Evolutionary conservation across 2,329 filamentous ascomycete genomes (phyloP), one percentile per base, ranked within the genome.

Genomic region (Epichloe baconii): DNA sequence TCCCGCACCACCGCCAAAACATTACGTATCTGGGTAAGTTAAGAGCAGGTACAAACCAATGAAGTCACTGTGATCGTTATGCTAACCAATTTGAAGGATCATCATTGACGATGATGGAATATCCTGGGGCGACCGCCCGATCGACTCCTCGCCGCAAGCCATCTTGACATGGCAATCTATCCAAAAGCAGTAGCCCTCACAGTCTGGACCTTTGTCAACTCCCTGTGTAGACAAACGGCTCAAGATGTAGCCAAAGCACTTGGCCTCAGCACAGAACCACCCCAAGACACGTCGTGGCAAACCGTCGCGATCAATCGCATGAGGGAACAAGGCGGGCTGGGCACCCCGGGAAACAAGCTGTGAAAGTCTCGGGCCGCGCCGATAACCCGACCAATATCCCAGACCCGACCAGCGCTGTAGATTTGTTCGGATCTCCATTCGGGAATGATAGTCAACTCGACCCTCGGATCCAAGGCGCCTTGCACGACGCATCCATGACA

Each of bases 21-120:
- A 78, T 52, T 70, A 75, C 53, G 73, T 78, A 52, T 74, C 74
- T 47, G 82, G 80, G 82, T 85, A 74, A 57, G 57, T 42, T 31
- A 7, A 31, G 21, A 44, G 8, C 8, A 21, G 71, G 60, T 51
- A 48, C 17, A 21, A 21, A n/a, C 4, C 3, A 17, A 23, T 7
- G n/a, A 2, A 5, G 34, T 3, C 17, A 5, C 10, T 10, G n/a
- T 23, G 5, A 14, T 26, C 34, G 36, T 41, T 44, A 36, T 61
- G 57, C 37, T 21, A 15, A 54, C n/a, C 1, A 4, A 6, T 3
- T 3, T 5, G 3, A 55, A 80, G 78, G 2, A 64, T 80, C 48
- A 68, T 73, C 21, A 63, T 80, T 42, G 71, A 72, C 15, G 68
- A 74, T 6, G 72, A 78, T 8, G 67, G 67, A 1, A 64, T 81